Conservation (phyloP, 768 basidiomycete genomes). For the Russula brevipes region DNA sequence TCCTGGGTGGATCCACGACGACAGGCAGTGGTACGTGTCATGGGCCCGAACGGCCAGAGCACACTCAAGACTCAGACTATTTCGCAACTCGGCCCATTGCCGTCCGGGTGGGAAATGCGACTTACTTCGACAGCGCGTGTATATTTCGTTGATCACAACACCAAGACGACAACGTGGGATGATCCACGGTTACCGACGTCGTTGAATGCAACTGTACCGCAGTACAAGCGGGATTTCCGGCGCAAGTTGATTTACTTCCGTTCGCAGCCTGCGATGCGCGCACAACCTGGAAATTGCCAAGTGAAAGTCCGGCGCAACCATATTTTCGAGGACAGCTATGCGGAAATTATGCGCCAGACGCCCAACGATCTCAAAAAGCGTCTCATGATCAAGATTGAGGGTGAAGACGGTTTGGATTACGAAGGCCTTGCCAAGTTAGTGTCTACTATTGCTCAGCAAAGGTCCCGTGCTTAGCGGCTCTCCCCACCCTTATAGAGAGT, state of each 20-base stretch:
- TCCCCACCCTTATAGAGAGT: slow-evolving; percentile 60
- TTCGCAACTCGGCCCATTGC: slow-evolving; percentile 92
- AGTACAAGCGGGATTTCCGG: slow-evolving; percentile 99
- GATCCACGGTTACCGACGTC: slow-evolving; percentile 95
- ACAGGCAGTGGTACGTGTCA: slow-evolving; percentile 93
- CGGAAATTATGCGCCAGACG: slow-evolving; percentile 99
- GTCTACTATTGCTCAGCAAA: not conserved
- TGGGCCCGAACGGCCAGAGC: slow-evolving; percentile 90
- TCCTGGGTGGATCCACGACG: slow-evolving; percentile 99
- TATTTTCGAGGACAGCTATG: slow-evolving; percentile 99
- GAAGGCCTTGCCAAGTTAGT: slow-evolving; percentile 91
- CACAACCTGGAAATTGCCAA: slow-evolving; percentile 98
- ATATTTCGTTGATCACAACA: slow-evolving; percentile 99
- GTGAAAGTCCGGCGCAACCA: slow-evolving; percentile 97
- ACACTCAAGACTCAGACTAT: slow-evolving; percentile 92
- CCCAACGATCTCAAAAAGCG: slow-evolving; percentile 98
- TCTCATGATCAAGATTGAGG: slow-evolving; percentile 99
- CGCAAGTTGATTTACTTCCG: slow-evolving; percentile 99
- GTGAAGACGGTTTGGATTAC: slow-evolving; percentile 98
- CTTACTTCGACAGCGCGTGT: slow-evolving; percentile 96
- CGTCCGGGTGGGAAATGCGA: slow-evolving; percentile 99
- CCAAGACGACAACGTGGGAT: slow-evolving; percentile 99
- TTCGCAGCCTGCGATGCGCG: slow-evolving; percentile 95
- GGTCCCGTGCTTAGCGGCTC: slow-evolving; percentile 5
- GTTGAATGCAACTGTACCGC: slow-evolving; percentile 93